Evolutionary conservation across 1,284 basidiomycete species (phyloP).

Genomic region (Melampsora larici-populina): DNA sequence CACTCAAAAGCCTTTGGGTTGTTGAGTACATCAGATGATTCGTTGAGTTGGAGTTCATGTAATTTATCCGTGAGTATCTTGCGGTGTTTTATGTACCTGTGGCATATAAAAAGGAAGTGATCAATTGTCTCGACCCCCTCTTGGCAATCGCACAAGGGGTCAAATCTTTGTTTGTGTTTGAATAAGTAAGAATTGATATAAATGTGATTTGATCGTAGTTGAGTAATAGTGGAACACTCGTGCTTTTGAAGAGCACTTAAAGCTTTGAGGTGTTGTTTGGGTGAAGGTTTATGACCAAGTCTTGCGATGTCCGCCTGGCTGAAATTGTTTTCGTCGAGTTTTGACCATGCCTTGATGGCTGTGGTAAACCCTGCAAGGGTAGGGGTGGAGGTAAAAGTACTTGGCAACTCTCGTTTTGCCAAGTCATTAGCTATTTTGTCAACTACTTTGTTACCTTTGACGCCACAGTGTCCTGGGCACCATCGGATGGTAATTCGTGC

Average conservation of each 20-base stretch:
- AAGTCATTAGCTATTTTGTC: background rate
- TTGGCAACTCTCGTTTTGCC: background rate
- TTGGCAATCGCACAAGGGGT: no score
- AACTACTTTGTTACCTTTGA: background rate
- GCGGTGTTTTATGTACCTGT: background rate
- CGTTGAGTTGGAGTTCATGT: no score
- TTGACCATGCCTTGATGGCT: background rate
- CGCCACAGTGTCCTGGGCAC: background rate
- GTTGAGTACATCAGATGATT: no score
- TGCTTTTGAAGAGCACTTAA: background rate
- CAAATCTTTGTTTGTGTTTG: background rate
- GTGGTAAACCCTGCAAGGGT: background rate
- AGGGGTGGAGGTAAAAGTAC: no score
- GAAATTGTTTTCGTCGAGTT: no score
- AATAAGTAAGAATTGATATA: background rate
- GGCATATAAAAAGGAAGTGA: conserved; percentile 8
- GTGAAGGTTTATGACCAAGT: background rate
- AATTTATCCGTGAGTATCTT: background rate
- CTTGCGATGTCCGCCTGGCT: background rate
- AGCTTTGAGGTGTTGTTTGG: background rate
- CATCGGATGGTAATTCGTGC: background rate
- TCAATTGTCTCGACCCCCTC: background rate
- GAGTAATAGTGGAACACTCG: no score
- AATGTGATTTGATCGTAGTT: background rate
- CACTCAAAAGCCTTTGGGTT: no score